These are phyloP conservation scores for Arabidopsis suecica DNA, from an alignment of 345 rosid genomes.

Conservation along the genomic window DNA sequence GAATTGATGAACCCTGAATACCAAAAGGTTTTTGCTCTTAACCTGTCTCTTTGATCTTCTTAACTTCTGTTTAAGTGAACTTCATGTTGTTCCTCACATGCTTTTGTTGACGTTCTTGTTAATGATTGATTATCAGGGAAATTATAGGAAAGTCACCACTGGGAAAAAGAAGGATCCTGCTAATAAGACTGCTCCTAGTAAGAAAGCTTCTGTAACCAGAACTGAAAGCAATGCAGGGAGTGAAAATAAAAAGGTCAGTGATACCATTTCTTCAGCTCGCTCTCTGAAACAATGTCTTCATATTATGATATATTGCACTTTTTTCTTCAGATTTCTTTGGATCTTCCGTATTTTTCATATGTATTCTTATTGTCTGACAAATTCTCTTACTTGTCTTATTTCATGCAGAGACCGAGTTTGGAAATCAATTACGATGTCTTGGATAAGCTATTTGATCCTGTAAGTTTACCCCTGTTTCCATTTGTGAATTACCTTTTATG, in stretches of 20 bases:
- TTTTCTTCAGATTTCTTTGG: not conserved
- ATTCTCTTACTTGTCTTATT: constrained; percentile 5
- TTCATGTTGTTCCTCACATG: constrained; percentile 1
- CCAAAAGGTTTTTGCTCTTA: constrained; percentile 38
- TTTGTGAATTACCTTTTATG: not conserved
- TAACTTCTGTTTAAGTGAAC: not conserved
- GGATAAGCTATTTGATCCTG: constrained; percentile 45
- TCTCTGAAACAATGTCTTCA: constrained; percentile 20
- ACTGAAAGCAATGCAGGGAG: constrained; percentile 26
- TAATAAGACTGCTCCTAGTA: constrained; percentile 33
- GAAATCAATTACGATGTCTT: constrained; percentile 39
- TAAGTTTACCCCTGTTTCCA: constrained; percentile 26
- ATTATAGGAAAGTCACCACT: constrained; percentile 20
- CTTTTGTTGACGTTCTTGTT: constrained; percentile 7
- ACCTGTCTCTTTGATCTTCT: not conserved
- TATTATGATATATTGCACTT: not conserved
- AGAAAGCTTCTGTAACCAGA: constrained; percentile 19
- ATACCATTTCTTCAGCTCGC: not conserved
- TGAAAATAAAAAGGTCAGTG: constrained; percentile 39
- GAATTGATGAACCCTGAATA: constrained; percentile 42
- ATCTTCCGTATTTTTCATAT: constrained; percentile 3
- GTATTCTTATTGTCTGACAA: not conserved
- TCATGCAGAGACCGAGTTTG: constrained; percentile 35
- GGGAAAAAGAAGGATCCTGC: constrained; percentile 40
- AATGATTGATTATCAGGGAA: constrained; percentile 33